Evolutionary conservation across 2,329 filamentous ascomycete species (phyloP).

Genomic region (Lomentospora prolificans): DNA sequence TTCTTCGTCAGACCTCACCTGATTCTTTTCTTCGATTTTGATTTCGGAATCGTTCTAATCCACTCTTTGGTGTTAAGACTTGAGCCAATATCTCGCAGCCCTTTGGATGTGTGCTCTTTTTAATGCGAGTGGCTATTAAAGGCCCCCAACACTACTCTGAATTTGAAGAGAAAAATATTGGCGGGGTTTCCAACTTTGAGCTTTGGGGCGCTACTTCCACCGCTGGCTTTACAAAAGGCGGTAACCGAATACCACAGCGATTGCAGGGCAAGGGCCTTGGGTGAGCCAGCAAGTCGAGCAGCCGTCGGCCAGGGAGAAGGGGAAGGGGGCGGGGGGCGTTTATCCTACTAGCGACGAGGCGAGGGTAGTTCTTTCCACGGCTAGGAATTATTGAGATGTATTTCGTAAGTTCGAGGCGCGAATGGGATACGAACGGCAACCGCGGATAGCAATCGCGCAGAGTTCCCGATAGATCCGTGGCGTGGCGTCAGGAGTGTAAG

Average conservation of each 20-base stretch:
- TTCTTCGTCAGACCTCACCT: no score
- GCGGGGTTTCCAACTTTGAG: no score
- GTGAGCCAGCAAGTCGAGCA: no score
- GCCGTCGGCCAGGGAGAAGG: no score
- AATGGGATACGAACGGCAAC: background rate
- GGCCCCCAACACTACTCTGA: no score
- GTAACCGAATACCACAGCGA: no score
- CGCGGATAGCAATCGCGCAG: background rate
- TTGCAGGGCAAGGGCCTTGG: no score
- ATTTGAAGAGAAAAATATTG: no score
- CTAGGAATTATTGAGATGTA: background rate
- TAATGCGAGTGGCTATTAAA: background rate
- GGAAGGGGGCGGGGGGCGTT: no score
- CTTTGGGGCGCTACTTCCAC: no score
- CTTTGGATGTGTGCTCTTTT: background rate
- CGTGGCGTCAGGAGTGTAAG: background rate
- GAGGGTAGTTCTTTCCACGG: background rate
- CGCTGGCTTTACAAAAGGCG: no score
- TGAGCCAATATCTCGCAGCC: background rate
- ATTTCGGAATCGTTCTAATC: background rate
- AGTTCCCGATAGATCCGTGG: background rate
- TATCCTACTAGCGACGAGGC: no score
- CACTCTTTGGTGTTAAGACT: background rate
- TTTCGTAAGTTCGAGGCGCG: background rate
- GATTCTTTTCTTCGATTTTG: background rate